Evolutionary conservation across 2,329 filamentous ascomycete species (phyloP), one percentile per base, ranked within the genome.

Genomic region (Simplicillium sp.): DNA sequence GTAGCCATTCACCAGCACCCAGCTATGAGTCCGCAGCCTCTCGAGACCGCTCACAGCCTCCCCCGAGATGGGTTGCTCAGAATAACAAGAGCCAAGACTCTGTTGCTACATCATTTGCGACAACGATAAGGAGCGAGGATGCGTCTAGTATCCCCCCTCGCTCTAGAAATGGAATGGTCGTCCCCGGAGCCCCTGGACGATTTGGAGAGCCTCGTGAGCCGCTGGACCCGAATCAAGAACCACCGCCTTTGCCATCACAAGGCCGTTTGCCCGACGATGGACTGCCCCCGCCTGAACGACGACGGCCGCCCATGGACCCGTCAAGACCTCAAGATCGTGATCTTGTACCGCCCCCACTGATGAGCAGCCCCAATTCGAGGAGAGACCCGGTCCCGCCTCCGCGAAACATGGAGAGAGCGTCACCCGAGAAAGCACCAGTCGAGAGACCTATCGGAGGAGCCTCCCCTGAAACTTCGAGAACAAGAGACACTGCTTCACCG

Each of bases 251-350:
- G 11, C 42, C 20, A 40, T 37, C 38, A 14, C 35, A 18, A 15
- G 33, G 28, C 9, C 31, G 31, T 12, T 34, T 34, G 15, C 46
- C 55, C 7, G 69, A 70, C 29, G 62, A 71, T 14, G 31, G 28
- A 5, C 12, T 39, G 16, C 66, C 66, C 29, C 69, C 75, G 1
- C 81, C 81, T 0, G 79, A 83, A 49, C 68, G 81, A 46, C 79
- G 72, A 55, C 65, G 81, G 37, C 81, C 81, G 2, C 77, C 80
- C 1, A 82, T 85, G 77, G 74, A 81, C 44, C 70, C 73, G 7
- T 58, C 71, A 7, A 65, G 74, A 28, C 73, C 73, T 7, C 64
- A 68, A 38, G 68, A 79, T 47, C 68, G 67, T 37, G 70, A 75
- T 39, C 57, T 80, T 29, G 73, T 80, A 3, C 75, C 75, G 7